Evolutionary conservation across 2,329 filamentous ascomycete genomes (phyloP), one percentile per base, ranked within the genome.

Genomic region (Juglanconis juglandina): DNA sequence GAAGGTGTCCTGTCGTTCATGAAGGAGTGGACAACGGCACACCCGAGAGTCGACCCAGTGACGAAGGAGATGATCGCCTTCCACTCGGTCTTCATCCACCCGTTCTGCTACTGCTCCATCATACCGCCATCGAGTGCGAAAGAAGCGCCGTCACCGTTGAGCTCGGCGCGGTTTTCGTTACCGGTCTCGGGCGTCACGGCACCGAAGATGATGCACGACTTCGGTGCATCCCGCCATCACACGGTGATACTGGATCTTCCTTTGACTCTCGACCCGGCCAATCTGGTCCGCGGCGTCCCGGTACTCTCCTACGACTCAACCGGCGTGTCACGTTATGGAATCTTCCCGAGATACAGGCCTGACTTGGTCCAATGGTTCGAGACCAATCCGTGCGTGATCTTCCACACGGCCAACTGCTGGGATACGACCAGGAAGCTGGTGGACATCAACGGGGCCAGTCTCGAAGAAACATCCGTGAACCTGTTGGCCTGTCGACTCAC

Each of bases 141-240:
- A 24, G n/a, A 5, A n/a, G 32, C 48, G n/a, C 13, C 32, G 11
- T 7, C 47, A 42, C 59, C 67, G 11, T 56, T 61, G 50, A 61
- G 7, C 11, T 37, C 65, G 63, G 35, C 67, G 65, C 71, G 32
- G 11, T 73, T 88, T 59, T 84, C 85, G 64, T 73, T 77, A 6
- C 76, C 85, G 0, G 78, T 91, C 0, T 81, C 86, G 0, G 87
- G 87, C 0, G 77, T 90, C 33, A 75, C 76, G 4, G 82, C 82
- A 1, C 83, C 87, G 1, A 89, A 87, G 68, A 87, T 91, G 81
- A 91, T 91, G 87, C 88, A 91, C 68, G 88, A 91, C 69, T 91
- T 90, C 71, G 88, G 88, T 13, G 87, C 87, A 1, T 88, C 87
- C 1, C 77, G 74, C 5, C 71, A 68, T 5, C 80, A 89, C 66